Conservation (phyloP, 768 basidiomycete species). For the Leccinum obscurum region DNA sequence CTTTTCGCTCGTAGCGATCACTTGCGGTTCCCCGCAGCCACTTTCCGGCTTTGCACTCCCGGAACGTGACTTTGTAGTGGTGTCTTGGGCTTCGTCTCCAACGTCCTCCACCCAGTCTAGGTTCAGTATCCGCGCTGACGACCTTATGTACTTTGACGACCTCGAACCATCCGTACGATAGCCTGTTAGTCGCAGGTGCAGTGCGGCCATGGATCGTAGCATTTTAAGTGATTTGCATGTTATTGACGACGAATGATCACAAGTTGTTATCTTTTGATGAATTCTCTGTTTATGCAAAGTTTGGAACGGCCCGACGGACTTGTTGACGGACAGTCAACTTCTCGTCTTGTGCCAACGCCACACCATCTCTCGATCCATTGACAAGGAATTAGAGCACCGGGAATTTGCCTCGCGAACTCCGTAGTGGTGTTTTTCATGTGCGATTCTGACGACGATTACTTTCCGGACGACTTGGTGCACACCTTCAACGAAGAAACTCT, state of each 20-base stretch:
- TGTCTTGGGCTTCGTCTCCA: constrained; percentile 14
- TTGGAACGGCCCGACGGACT: neutral
- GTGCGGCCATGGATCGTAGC: constrained; percentile 12
- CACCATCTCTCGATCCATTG: neutral
- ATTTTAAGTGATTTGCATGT: constrained; percentile 7
- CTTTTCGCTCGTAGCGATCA: constrained; percentile 25
- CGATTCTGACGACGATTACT: constrained; percentile 69
- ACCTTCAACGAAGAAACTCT: constrained; percentile 57
- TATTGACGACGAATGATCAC: constrained; percentile 3
- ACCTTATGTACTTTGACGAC: constrained; percentile 31
- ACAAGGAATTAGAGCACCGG: neutral
- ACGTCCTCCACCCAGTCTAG: constrained; percentile 13
- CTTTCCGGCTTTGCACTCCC: constrained; percentile 20
- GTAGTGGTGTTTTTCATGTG: constrained; percentile 44
- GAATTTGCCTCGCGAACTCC: neutral
- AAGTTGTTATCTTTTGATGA: neutral
- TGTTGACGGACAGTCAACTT: neutral
- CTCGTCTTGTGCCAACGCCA: neutral
- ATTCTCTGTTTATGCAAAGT: neutral
- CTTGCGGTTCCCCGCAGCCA: constrained; percentile 20
- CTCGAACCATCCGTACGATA: constrained; percentile 10
- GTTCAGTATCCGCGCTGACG: constrained; percentile 22
- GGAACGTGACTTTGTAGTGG: constrained; percentile 16
- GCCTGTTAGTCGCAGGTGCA: constrained; percentile 8
- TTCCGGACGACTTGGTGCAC: constrained; percentile 56